Conservation (phyloP, 345 rosid genomes). For the Kernera saxatilis region DNA sequence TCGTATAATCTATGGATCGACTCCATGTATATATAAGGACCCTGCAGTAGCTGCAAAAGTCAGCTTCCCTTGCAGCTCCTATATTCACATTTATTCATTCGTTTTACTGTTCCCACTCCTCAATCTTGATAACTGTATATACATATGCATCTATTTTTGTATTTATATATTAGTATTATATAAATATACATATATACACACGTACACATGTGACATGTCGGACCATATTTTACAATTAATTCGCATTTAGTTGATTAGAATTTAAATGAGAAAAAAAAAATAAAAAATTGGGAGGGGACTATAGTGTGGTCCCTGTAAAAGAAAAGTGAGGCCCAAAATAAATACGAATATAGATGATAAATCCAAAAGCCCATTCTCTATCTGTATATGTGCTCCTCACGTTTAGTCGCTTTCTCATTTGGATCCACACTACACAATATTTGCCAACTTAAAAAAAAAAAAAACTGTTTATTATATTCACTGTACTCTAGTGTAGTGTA, state of each 20-base stretch:
- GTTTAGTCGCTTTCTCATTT: conserved; percentile 35
- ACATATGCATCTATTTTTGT: background rate
- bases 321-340: conserved; percentile 32
- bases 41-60: conserved; percentile 20
- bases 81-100: conserved; percentile 23
- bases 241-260: conserved; percentile 1
- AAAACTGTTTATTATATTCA: background rate
- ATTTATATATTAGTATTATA: background rate
- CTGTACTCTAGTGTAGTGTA: background rate
- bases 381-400: conserved; percentile 16
- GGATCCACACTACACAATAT: conserved; percentile 19
- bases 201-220: conserved; percentile 14
- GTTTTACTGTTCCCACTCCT: conserved; percentile 12
- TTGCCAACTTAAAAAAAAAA: conserved; percentile 3
- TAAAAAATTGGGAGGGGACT: background rate
- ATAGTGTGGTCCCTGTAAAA: conserved; percentile 28
- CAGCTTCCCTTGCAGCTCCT: conserved; percentile 25
- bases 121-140: background rate
- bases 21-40: background rate
- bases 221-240: conserved; percentile 12
- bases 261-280: background rate
- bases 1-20: background rate
- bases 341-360: conserved; percentile 19
- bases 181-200: background rate
- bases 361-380: conserved; percentile 29